These are phyloP conservation scores for Moesziomyces sp. DNA, from an alignment of 1,284 basidiomycete species.

Conservation along the genomic window DNA sequence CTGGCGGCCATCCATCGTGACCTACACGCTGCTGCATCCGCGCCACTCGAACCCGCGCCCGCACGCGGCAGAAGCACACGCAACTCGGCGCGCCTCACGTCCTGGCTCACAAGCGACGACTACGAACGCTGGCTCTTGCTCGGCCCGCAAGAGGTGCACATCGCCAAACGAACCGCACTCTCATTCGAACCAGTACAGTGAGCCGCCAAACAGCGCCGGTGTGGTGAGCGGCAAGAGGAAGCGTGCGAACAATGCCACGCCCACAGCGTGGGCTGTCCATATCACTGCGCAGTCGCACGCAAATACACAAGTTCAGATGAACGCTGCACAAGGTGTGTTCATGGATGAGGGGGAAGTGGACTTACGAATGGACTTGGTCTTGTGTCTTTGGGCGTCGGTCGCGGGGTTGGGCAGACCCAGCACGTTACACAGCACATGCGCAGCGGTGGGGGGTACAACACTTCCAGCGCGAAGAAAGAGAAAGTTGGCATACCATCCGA, in stretches of 20 bases:
- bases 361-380: constrained; percentile 69
- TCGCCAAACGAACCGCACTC: constrained; percentile 14
- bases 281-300: constrained; percentile 68
- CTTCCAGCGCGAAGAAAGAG: constrained; percentile 82
- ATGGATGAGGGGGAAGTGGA: no score
- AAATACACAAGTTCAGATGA: no score
- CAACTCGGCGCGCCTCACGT: constrained; percentile 14
- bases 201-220: constrained; percentile 25
- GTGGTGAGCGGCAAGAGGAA: constrained; percentile 44
- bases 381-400: constrained; percentile 69
- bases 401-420: constrained; percentile 83
- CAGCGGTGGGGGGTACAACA: constrained; percentile 44
- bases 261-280: constrained; percentile 70
- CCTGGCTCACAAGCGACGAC: constrained; percentile 8
- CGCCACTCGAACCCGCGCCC: no score
- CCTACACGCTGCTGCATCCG: neutral
- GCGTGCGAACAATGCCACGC: constrained; percentile 71
- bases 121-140: constrained; percentile 26
- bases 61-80: constrained; percentile 13
- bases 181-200: constrained; percentile 41
- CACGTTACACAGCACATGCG: constrained; percentile 90
- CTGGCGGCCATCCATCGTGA: constrained; percentile 15
- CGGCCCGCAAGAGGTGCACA: constrained; percentile 5
- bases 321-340: no score
- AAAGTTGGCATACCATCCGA: constrained; percentile 88